These are phyloP conservation scores for Incumbomyces lentus DNA, from an alignment of 2,329 filamentous ascomycete species.

Conservation along the genomic window DNA sequence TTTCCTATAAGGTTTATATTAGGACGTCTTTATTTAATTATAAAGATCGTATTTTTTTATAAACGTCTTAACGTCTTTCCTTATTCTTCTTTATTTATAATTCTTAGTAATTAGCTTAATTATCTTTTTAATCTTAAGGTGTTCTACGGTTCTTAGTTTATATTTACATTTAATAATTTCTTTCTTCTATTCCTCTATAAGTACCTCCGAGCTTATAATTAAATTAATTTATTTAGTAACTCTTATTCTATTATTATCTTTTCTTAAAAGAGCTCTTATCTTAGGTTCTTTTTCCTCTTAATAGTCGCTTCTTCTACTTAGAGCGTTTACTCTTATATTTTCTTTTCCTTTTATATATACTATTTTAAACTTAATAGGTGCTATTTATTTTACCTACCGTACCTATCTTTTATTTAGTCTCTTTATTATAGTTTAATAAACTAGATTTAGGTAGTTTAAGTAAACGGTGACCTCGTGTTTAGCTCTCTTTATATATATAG, in stretches of 20 bases:
- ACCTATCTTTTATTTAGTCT: no score
- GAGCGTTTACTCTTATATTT: slow-evolving; percentile 13
- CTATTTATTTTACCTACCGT: no score
- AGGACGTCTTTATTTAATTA: slow-evolving; percentile 6
- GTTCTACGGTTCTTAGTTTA: no score
- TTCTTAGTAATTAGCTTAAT: slow-evolving; percentile 8
- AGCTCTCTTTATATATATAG: no score
- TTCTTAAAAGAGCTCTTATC: slow-evolving; percentile 3
- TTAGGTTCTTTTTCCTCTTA: slow-evolving; percentile 3
- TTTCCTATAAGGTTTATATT: slow-evolving; percentile 10
- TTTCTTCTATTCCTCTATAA: slow-evolving; percentile 5
- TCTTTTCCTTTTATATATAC: no score
- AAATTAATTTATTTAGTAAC: not conserved
- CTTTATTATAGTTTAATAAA: no score
- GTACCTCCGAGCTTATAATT: not conserved
- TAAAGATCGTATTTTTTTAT: slow-evolving; percentile 10
- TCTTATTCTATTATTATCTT: no score
- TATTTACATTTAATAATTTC: slow-evolving; percentile 7
- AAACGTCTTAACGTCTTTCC: slow-evolving; percentile 8
- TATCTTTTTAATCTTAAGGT: not conserved
- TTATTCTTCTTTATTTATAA: slow-evolving; percentile 5
- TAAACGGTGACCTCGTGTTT: no score
- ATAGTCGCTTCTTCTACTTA: slow-evolving; percentile 10
- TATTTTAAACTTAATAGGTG: no score
- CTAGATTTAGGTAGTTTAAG: no score